Evolutionary conservation across 176 grass and related monocot genomes (phyloP).

Genomic region (Urochloa ruziziensis): DNA sequence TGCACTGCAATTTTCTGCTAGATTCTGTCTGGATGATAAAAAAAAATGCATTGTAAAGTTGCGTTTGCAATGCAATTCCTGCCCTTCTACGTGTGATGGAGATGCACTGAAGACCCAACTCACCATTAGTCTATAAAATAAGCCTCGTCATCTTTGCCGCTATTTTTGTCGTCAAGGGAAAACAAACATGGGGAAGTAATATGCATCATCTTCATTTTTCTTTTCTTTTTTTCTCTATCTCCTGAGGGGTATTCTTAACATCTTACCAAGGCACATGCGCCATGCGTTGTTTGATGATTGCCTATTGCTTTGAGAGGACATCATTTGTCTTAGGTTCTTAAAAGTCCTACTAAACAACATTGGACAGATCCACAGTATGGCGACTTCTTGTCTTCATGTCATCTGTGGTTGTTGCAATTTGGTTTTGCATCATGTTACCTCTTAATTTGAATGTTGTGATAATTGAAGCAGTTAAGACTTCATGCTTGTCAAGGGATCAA

Average conservation of each 20-base stretch:
- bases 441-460: background rate
- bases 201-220: background rate
- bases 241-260: background rate
- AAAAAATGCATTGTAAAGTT: background rate
- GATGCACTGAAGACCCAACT: background rate
- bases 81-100: background rate
- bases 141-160: background rate
- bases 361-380: slow-evolving; percentile 10
- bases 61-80: background rate
- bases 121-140: slow-evolving; percentile 9
- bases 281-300: slow-evolving; percentile 31
- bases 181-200: background rate
- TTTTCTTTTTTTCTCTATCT: background rate
- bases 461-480: background rate
- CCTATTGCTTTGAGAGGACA: slow-evolving; percentile 39
- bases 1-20: background rate
- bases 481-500: background rate
- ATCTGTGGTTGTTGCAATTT: background rate
- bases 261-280: slow-evolving; percentile 11
- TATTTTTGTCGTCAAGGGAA: background rate
- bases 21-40: slow-evolving; percentile 17
- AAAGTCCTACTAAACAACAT: slow-evolving; percentile 28
- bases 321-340: slow-evolving; percentile 27
- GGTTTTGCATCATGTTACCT: background rate
- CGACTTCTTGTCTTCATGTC: slow-evolving; percentile 9